These are phyloP conservation scores for Puya raimondii DNA, from an alignment of 176 grass and related monocot genomes.

Conservation along the genomic window DNA sequence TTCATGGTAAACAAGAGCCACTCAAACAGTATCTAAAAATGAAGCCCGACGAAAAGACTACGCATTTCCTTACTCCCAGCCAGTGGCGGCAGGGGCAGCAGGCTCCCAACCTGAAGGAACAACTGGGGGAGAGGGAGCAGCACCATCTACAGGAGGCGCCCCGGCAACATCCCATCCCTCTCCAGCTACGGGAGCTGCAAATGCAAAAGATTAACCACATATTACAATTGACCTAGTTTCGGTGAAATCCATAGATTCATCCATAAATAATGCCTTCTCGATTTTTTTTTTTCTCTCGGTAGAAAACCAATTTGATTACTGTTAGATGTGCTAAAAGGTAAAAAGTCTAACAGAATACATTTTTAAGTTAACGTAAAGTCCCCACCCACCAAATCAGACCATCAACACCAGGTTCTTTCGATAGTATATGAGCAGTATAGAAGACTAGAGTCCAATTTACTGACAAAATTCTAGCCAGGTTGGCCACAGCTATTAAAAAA, in stretches of 20 bases:
- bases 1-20: slow-evolving; percentile 17
- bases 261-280: no score
- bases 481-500: not conserved
- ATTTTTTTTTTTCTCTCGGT: no score
- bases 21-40: slow-evolving; percentile 26
- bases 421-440: no score
- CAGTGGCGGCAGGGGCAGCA: not conserved
- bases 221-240: not conserved
- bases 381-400: no score
- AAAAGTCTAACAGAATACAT: no score
- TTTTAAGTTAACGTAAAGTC: no score
- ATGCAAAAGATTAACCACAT: not conserved
- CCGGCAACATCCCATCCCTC: slow-evolving; percentile 39
- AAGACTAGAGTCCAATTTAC: no score
- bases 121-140: not conserved
- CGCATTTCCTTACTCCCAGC: slow-evolving; percentile 27
- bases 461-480: not conserved
- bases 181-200: slow-evolving; percentile 33
- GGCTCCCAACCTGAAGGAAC: slow-evolving; percentile 43
- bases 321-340: no score
- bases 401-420: no score
- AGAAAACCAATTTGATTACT: no score
- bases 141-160: slow-evolving; percentile 10
- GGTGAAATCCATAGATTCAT: not conserved
- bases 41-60: not conserved